Conservation (phyloP, 176 grass and related monocot genomes). For the Elaeis guineensis region DNA sequence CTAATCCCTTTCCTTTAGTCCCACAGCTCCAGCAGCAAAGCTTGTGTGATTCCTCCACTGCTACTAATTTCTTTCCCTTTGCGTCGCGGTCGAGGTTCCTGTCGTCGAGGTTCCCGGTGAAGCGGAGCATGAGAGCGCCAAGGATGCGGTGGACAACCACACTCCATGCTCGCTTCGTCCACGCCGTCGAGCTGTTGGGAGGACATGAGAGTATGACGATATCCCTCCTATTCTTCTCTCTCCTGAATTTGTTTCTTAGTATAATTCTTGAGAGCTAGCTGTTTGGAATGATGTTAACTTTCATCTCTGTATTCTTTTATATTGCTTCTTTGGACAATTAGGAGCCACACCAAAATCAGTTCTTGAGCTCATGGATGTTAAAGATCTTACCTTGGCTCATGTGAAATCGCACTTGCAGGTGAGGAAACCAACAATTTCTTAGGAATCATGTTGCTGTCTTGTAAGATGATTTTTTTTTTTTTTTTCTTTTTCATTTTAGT, state of each 20-base stretch:
- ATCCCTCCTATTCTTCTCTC: too few species aligned
- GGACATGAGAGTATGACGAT: slow-evolving; percentile 9
- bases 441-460: neutral
- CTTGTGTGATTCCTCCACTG: neutral
- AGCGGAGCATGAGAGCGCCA: slow-evolving; percentile 12
- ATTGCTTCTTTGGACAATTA: slow-evolving; percentile 7
- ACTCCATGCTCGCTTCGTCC: slow-evolving; percentile 14
- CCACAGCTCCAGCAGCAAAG: neutral
- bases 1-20: neutral
- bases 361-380: slow-evolving; percentile 80
- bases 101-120: slow-evolving; percentile 1
- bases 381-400: slow-evolving; percentile 76
- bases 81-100: neutral
- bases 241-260: too few species aligned
- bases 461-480: neutral
- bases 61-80: neutral
- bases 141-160: slow-evolving; percentile 18
- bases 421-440: neutral
- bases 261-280: too few species aligned
- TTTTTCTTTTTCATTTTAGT: neutral
- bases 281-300: neutral
- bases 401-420: slow-evolving; percentile 85
- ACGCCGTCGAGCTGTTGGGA: slow-evolving; percentile 19
- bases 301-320: neutral
- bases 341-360: slow-evolving; percentile 70